A percentile compares a stretch with the other conserved stretches of the same genome.
Evolutionary conservation across 805 yeast genomes (phyloP).

Genomic region (Wickerhamomyces rabaulensis): DNA sequence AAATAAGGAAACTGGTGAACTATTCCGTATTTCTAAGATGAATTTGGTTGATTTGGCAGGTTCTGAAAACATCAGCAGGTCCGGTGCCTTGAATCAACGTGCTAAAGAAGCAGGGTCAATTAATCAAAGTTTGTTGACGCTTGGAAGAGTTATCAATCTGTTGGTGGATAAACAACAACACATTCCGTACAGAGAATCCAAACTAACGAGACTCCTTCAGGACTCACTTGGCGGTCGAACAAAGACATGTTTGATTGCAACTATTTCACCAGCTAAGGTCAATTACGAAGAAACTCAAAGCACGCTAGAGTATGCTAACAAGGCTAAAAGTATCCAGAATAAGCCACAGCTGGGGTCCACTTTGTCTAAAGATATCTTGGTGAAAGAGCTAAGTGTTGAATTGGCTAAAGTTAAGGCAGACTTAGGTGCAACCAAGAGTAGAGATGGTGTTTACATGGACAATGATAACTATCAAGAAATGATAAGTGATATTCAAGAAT

Average conservation of each 20-base stretch:
- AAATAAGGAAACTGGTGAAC: constrained; percentile 36
- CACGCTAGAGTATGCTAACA: constrained; percentile 81
- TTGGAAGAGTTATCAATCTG: constrained; percentile 84
- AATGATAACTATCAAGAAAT: constrained; percentile 51
- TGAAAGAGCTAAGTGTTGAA: constrained; percentile 43
- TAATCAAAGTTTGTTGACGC: constrained; percentile 78
- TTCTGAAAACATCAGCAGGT: constrained; percentile 80
- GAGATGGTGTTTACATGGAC: constrained; percentile 63
- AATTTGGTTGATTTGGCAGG: constrained; percentile 95
- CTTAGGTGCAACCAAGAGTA: constrained; percentile 52
- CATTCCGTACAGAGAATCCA: constrained; percentile 83
- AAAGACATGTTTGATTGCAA: constrained; percentile 81
- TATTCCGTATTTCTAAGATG: constrained; percentile 59
- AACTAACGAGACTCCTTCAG: constrained; percentile 66
- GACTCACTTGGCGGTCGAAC: constrained; percentile 87
- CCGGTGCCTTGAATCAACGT: constrained; percentile 82
- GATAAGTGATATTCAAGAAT: constrained; percentile 42
- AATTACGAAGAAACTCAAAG: constrained; percentile 80
- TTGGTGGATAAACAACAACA: constrained; percentile 60
- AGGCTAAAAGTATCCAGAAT: constrained; percentile 77
- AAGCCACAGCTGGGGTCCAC: constrained; percentile 60
- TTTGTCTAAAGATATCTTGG: constrained; percentile 45
- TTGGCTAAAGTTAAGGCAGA: constrained; percentile 49
- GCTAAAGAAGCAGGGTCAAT: constrained; percentile 94
- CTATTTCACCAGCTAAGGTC: constrained; percentile 75